Evolutionary conservation across 169 alveolate genomes (phyloP).

Genomic region (Blepharisma undulans): DNA sequence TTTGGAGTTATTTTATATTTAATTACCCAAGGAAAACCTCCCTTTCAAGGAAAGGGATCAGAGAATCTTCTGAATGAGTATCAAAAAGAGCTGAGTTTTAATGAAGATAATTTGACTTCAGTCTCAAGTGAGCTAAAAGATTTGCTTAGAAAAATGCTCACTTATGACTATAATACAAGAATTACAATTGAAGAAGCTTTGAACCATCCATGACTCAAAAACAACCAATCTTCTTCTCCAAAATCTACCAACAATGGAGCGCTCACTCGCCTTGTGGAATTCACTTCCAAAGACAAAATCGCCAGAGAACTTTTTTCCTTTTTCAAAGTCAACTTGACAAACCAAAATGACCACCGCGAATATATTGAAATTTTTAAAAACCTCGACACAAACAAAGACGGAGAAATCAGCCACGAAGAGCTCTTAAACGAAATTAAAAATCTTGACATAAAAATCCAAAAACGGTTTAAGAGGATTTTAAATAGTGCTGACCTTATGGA

Average conservation of each 20-base stretch:
- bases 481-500: not conserved
- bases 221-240: not conserved
- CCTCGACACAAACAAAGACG: conserved; percentile 17
- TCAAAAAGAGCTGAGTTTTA: not conserved
- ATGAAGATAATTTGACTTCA: not conserved
- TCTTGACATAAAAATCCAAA: not conserved
- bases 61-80: not conserved
- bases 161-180: conserved; percentile 62
- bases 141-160: conserved; percentile 47
- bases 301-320: not conserved
- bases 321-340: not conserved
- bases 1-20: not conserved
- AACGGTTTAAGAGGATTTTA: not conserved
- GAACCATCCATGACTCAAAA: conserved; percentile 48
- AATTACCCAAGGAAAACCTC: not conserved
- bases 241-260: not conserved
- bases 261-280: not conserved
- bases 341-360: not conserved
- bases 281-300: not conserved
- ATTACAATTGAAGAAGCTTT: conserved; percentile 65
- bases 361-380: not conserved
- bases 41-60: not conserved
- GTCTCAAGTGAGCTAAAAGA: not conserved
- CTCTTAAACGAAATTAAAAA: not conserved
- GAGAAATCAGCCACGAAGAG: not conserved